Evolutionary conservation across 2,329 filamentous ascomycete genomes (phyloP).

Genomic region (Pseudogymnoascus sp.): DNA sequence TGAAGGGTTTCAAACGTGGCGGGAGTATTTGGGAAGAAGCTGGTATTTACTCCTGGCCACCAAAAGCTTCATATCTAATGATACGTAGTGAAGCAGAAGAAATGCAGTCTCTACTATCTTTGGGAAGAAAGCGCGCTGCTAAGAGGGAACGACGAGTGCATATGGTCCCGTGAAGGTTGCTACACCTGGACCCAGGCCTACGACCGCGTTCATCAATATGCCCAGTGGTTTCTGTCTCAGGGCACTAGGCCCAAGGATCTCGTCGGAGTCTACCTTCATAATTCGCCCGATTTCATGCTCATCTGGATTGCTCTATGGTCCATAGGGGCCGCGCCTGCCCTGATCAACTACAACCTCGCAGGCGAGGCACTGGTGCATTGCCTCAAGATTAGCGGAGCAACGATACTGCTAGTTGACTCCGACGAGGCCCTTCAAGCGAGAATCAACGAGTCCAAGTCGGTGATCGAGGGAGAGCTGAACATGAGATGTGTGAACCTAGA

Average conservation of each 20-base stretch:
- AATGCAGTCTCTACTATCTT: conserved; percentile 55
- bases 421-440: conserved; percentile 44
- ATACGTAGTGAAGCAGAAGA: conserved; percentile 39
- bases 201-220: conserved; percentile 50
- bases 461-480: conserved; percentile 37
- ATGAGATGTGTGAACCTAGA: conserved; percentile 49
- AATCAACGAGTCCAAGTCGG: conserved; percentile 48
- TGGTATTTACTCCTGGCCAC: conserved; percentile 30
- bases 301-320: conserved; percentile 56
- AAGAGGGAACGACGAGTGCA: conserved; percentile 45
- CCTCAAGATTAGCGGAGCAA: conserved; percentile 47
- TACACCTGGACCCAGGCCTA: conserved; percentile 52
- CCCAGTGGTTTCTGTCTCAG: conserved; percentile 50
- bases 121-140: conserved; percentile 49
- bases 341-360: conserved; percentile 63
- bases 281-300: conserved; percentile 59
- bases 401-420: conserved; percentile 51
- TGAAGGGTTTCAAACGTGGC: conserved; percentile 37
- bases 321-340: conserved; percentile 59
- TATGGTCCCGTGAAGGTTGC: conserved; percentile 58
- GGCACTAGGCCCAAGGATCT: conserved; percentile 52
- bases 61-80: conserved; percentile 8
- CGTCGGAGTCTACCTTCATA: conserved; percentile 59
- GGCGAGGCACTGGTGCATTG: conserved; percentile 59
- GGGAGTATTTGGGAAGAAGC: conserved; percentile 40